Conservation (phyloP, 176 grass and related monocot genomes). For the Oryza glaberrima region DNA sequence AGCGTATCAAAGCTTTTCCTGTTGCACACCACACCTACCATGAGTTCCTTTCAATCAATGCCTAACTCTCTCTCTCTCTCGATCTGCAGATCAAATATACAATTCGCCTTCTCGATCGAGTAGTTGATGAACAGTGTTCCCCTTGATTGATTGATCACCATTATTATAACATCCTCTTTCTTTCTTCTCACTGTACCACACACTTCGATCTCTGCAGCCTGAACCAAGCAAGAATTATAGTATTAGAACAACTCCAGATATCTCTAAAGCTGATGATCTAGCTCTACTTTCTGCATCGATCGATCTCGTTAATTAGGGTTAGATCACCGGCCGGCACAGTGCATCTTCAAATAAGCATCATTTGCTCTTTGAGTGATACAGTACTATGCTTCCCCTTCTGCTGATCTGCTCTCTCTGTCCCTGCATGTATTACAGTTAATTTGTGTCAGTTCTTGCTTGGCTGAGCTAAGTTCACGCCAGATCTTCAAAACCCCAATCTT, state of each 20-base stretch:
- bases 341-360: not conserved
- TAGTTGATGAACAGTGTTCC: not conserved
- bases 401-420: not conserved
- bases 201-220: not conserved
- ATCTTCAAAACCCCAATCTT: not conserved
- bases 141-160: not conserved
- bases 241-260: not conserved
- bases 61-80: too few species aligned
- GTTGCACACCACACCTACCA: not conserved
- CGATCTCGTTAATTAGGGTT: too few species aligned
- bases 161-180: not conserved
- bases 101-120: not conserved
- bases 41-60: not conserved
- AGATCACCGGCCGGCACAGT: too few species aligned
- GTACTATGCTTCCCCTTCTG: not conserved
- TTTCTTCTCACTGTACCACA: too few species aligned
- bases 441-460: constrained; percentile 32
- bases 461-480: not conserved
- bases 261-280: not conserved
- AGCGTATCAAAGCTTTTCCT: not conserved
- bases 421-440: constrained; percentile 19
- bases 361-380: not conserved
- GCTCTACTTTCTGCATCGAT: too few species aligned
- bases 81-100: not conserved
- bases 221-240: not conserved